Conservation (phyloP, 208 protist genomes). For the Blastocrithidia nonstop region DNA sequence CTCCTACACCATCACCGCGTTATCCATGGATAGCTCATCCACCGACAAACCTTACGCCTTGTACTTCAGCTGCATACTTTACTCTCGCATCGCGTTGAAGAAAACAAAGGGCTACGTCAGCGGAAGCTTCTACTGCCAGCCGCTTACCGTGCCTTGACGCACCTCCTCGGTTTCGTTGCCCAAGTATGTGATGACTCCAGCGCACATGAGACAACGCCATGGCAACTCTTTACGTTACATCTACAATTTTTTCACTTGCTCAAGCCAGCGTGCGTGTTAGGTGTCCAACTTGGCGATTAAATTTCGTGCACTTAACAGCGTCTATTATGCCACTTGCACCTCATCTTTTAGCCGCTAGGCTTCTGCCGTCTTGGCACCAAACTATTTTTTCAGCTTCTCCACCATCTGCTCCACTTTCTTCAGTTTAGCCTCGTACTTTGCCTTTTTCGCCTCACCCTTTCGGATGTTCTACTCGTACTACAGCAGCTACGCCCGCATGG, state of each 20-base stretch:
- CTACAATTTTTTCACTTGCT: conserved; percentile 71
- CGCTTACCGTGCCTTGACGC: conserved; percentile 29
- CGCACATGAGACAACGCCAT: conserved; percentile 69
- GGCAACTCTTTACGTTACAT: conserved; percentile 61
- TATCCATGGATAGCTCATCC: conserved; percentile 95
- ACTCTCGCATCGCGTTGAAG: conserved; percentile 87
- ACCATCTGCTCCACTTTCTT: conserved; percentile 88
- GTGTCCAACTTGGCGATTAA: conserved; percentile 90
- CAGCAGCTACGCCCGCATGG: conserved; percentile 78
- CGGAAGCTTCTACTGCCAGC: conserved; percentile 79
- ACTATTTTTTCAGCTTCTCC: conserved; percentile 81
- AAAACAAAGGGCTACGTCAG: conserved; percentile 74
- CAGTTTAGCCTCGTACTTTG: conserved; percentile 79
- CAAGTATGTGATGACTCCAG: conserved; percentile 92
- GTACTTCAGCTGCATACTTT: conserved; percentile 91
- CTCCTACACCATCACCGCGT: conserved; percentile 93
- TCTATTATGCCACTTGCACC: conserved; percentile 82
- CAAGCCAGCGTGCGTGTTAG: conserved; percentile 91
- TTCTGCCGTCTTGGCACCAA: conserved; percentile 89
- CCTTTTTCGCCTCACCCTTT: conserved; percentile 76
- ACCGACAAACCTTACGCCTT: conserved; percentile 90
- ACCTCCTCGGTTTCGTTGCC: conserved; percentile 77
- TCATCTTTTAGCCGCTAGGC: conserved; percentile 81
- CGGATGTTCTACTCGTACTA: conserved; percentile 70
- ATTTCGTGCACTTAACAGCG: conserved; percentile 77